phyloP scores from a whole-genome alignment of 2,329 filamentous ascomycete genomes.

The Alternaria gansuensis region DNA sequence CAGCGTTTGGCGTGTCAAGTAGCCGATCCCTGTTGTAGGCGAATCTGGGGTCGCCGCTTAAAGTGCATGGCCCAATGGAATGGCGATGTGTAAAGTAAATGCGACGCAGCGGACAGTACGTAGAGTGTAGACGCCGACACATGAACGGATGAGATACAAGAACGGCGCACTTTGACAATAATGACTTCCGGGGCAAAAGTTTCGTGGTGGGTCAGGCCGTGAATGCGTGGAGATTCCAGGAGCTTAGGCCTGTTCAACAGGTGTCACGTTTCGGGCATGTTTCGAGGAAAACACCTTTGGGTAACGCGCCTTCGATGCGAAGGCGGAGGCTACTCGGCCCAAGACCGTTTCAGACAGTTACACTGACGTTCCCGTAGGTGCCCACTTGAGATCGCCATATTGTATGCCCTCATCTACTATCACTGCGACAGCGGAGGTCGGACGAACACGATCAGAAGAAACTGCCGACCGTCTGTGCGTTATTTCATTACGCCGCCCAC shows the following conservation, averaged over 20 bases:
- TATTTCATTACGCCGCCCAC: constrained; percentile 7
- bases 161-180: constrained; percentile 5
- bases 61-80: constrained; percentile 29
- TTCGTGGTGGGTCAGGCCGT: constrained; percentile 3
- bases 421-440: constrained; percentile 12
- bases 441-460: constrained; percentile 21
- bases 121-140: constrained; percentile 5
- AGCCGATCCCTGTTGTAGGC: constrained; percentile 34
- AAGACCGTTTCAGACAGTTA: constrained; percentile 24
- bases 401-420: constrained; percentile 22
- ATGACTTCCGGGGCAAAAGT: background rate
- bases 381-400: constrained; percentile 13
- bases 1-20: constrained; percentile 27
- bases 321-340: constrained; percentile 8
- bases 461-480: constrained; percentile 26
- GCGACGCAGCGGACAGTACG: constrained; percentile 14
- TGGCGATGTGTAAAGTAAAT: constrained; percentile 12
- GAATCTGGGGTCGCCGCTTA: constrained; percentile 34
- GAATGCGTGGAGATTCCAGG: constrained; percentile 26
- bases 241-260: constrained; percentile 21
- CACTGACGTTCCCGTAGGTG: constrained; percentile 13
- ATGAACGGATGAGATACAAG: background rate
- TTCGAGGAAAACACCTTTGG: constrained; percentile 21
- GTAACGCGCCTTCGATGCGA: constrained; percentile 7
- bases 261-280: constrained; percentile 23